phyloP scores from a whole-genome alignment of 768 basidiomycete genomes.

The Suillus clintonianus region DNA sequence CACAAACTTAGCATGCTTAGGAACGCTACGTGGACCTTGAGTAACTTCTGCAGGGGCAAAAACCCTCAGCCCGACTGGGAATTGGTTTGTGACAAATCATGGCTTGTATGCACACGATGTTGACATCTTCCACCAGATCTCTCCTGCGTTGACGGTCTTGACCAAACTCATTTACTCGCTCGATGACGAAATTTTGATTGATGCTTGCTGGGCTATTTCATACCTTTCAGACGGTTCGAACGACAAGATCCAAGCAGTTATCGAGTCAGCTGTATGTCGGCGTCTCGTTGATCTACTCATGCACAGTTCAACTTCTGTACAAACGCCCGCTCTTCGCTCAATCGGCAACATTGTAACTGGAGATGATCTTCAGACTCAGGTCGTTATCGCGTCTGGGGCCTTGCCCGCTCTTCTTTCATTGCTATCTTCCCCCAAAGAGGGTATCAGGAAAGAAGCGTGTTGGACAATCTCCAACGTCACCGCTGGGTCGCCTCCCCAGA shows the following conservation, averaged over 20 bases:
- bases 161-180: conserved; percentile 98
- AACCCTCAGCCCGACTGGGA: conserved; percentile 98
- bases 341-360: conserved; percentile 99
- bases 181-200: conserved; percentile 98
- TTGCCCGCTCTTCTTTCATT: conserved; percentile 92
- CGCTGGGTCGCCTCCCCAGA: conserved; percentile 95
- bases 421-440: conserved; percentile 95
- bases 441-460: conserved; percentile 98
- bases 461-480: conserved; percentile 99
- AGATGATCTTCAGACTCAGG: conserved; percentile 98
- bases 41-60: conserved; percentile 99
- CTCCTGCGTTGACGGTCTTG: conserved; percentile 93
- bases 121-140: conserved; percentile 64
- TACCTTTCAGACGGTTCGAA: conserved; percentile 99
- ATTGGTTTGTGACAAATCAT: conserved; percentile 55
- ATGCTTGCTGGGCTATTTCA: conserved; percentile 99
- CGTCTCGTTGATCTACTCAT: conserved; percentile 96
- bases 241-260: conserved; percentile 99
- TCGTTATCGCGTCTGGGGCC: conserved; percentile 97
- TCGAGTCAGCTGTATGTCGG: conserved; percentile 96
- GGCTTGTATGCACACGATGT: conserved; percentile 15
- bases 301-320: conserved; percentile 93
- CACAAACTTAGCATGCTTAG: conserved; percentile 99
- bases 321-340: conserved; percentile 96
- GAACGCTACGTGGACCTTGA: conserved; percentile 99